Base-by-base conservation (phyloP, 2,329 filamentous ascomycete genomes). In the Cryphonectria radicalis region DNA sequence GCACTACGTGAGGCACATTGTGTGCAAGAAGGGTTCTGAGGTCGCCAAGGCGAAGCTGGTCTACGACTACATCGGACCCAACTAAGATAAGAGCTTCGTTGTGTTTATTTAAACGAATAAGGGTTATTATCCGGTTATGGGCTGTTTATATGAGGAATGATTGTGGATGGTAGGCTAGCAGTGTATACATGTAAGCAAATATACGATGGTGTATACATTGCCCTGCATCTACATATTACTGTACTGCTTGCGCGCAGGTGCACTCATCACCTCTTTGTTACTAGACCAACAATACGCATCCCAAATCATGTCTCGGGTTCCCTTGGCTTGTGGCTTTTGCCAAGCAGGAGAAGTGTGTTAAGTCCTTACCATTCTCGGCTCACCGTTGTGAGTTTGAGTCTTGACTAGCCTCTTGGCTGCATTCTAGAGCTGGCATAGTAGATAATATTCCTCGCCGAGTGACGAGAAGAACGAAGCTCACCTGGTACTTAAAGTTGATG, bases 21-120 rank as follows among this genome's bases (percentile, higher is more conserved):
- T 67, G 43, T 63, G 68, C 63, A 62, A 64, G 35, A 71, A 71
- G 67, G 72, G 69, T 7, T 42, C 28, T 14, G 70, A 73, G 70
- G 60, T 63, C 11, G 65, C 65, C 25, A 71, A 65, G 40, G 70
- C 70, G 22, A 70, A 67, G 70, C 42, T 73, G 42, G 67, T 73
- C 17, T 73, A 73, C 59, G 70, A 72, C 63, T 73, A 72, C 43
- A 37, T 63, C n/a, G 70, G 72, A 3, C 50, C 70, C 43, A 64
- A 57, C 22, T 70, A 63, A n/a, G n/a, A n/a, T n/a, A n/a, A 19
- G 35, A n/a, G 25, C 14, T 1, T 42, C 28, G 4, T 50, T 6
- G 8, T 17, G 55, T 35, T 25, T 10, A 63, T 25, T 14, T 42
- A 1, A 42, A 25, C 2, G 35, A 22, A 40, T 0, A 63, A 4